Conservation (phyloP, 2,329 filamentous ascomycete genomes). For the Colletotrichum orbiculare region DNA sequence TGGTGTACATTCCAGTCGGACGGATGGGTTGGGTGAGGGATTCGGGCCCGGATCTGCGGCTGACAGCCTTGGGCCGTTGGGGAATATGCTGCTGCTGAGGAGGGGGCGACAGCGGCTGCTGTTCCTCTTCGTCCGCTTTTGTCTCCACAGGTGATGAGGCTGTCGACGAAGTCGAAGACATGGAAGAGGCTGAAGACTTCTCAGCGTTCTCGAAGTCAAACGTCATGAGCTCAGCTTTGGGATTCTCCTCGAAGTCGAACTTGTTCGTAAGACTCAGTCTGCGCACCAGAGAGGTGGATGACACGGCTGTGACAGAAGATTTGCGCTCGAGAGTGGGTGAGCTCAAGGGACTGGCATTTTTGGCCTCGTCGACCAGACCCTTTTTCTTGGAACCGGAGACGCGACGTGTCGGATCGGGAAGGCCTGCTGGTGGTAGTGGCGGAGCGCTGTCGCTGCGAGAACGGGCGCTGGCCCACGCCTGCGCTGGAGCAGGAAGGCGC, state of each 20-base stretch:
- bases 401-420: conserved; percentile 57
- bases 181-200: conserved; percentile 29
- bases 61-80: conserved; percentile 32
- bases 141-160: conserved; percentile 23
- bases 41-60: conserved; percentile 40
- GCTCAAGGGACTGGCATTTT: conserved; percentile 57
- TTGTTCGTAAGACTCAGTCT: conserved; percentile 31
- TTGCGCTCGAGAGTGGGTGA: conserved; percentile 44
- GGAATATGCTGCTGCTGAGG: conserved; percentile 32
- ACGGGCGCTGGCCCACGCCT: conserved; percentile 66
- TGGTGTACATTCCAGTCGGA: conserved; percentile 57
- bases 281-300: conserved; percentile 30
- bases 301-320: conserved; percentile 35
- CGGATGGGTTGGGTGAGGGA: conserved; percentile 55
- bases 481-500: conserved; percentile 76
- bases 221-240: conserved; percentile 27
- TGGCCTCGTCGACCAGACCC: conserved; percentile 62
- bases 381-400: conserved; percentile 58
- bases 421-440: conserved; percentile 47
- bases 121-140: conserved; percentile 40
- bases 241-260: conserved; percentile 33
- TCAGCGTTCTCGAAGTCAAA: conserved; percentile 27
- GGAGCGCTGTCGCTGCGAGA: conserved; percentile 52
- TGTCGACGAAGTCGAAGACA: conserved; percentile 25
- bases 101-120: conserved; percentile 38